Evolutionary conservation across 352 stramenopile genomes (phyloP).

Genomic region (Blastocystis sp.): DNA sequence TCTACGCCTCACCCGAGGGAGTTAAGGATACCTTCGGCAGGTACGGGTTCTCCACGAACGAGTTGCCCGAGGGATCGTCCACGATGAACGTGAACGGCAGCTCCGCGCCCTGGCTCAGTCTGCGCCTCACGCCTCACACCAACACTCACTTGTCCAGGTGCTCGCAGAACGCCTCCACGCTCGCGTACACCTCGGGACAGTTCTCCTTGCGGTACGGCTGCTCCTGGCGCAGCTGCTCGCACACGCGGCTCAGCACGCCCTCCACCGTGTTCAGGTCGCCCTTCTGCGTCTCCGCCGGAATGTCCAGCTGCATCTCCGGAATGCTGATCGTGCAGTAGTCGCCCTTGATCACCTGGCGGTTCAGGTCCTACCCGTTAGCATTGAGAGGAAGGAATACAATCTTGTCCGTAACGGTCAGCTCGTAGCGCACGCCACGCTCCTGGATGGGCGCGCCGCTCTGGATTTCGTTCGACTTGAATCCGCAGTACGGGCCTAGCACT

Average conservation of each 20-base stretch:
- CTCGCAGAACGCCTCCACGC: constrained; percentile 81
- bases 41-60: constrained; percentile 83
- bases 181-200: constrained; percentile 77
- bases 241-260: constrained; percentile 75
- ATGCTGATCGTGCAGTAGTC: constrained; percentile 80
- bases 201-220: constrained; percentile 80
- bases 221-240: constrained; percentile 77
- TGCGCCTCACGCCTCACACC: too few species aligned
- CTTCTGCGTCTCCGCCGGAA: constrained; percentile 80
- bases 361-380: constrained; percentile 76
- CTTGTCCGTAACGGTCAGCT: constrained; percentile 74
- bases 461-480: constrained; percentile 74
- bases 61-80: constrained; percentile 84
- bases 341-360: constrained; percentile 85
- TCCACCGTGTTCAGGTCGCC: constrained; percentile 85
- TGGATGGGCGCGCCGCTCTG: constrained; percentile 74
- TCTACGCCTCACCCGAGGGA: constrained; percentile 9
- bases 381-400: not conserved
- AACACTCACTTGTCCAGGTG: constrained; percentile 74
- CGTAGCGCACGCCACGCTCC: constrained; percentile 76
- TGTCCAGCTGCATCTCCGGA: constrained; percentile 82
- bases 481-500: constrained; percentile 75
- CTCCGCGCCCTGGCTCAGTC: constrained; percentile 75
- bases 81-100: constrained; percentile 82
- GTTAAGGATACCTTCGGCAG: constrained; percentile 74